phyloP scores from a whole-genome alignment of 352 stramenopile species.

The Sclerospora graminicola region DNA sequence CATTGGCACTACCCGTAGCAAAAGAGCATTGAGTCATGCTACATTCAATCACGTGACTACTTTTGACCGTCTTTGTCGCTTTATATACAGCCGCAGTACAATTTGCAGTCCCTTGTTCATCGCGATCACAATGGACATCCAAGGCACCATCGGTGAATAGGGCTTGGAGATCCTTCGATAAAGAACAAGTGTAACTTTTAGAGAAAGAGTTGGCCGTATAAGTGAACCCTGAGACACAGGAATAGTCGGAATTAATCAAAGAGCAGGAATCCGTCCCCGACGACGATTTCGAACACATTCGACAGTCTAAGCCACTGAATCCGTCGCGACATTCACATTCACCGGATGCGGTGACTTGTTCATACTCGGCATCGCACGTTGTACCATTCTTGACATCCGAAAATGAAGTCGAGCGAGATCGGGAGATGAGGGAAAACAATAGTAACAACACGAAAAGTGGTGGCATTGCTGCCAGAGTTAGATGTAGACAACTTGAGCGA shows the following conservation, averaged over 20 bases:
- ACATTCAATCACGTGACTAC: conserved; percentile 60
- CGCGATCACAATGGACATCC: conserved; percentile 42
- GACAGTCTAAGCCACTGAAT: conserved; percentile 51
- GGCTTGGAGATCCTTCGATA: conserved; percentile 37
- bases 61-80: conserved; percentile 24
- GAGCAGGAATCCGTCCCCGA: conserved; percentile 1
- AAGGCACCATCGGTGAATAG: conserved; percentile 57
- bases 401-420: not conserved
- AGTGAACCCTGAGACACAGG: conserved; percentile 35
- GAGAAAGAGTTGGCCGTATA: conserved; percentile 26
- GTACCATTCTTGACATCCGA: conserved; percentile 1
- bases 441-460: too few relatives aligned
- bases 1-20: conserved; percentile 23
- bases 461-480: too few relatives aligned
- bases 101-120: conserved; percentile 15
- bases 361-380: conserved; percentile 41
- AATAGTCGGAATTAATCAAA: conserved; percentile 20
- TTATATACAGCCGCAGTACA: conserved; percentile 65
- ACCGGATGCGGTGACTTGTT: conserved; percentile 30
- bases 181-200: conserved; percentile 60
- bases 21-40: conserved; percentile 43
- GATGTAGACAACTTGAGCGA: too few relatives aligned
- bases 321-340: conserved; percentile 40
- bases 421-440: too few relatives aligned
- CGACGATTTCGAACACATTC: conserved; percentile 35